These are phyloP conservation scores for Scheffersomyces lignicola DNA, from an alignment of 1,139 yeast genomes.

Conservation along the genomic window DNA sequence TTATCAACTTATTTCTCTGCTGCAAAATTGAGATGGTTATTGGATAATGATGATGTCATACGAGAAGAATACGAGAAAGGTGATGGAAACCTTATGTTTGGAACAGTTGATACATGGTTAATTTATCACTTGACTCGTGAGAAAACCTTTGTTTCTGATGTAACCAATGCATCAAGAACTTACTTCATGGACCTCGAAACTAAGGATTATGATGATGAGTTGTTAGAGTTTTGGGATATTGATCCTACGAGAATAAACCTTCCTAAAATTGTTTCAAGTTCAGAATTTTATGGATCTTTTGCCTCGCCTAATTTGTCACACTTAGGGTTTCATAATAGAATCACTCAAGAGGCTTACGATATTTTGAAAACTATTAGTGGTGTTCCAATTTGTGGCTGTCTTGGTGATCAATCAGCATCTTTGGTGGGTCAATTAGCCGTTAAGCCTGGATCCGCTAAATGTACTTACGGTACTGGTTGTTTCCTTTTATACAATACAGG, in stretches of 20 bases:
- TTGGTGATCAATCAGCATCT: constrained; percentile 95
- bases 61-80: constrained; percentile 72
- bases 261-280: constrained; percentile 80
- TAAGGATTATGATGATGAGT: constrained; percentile 70
- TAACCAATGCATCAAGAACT: constrained; percentile 90
- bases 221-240: constrained; percentile 76
- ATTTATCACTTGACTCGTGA: constrained; percentile 82
- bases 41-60: constrained; percentile 76
- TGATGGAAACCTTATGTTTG: constrained; percentile 77
- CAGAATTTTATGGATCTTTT: constrained; percentile 78
- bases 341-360: constrained; percentile 53
- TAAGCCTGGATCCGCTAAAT: constrained; percentile 81
- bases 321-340: constrained; percentile 51
- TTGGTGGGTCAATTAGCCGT: constrained; percentile 91
- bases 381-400: constrained; percentile 82
- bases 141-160: constrained; percentile 74
- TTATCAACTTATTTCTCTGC: constrained; percentile 90
- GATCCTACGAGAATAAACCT: constrained; percentile 68
- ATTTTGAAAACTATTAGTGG: constrained; percentile 52
- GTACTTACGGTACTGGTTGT: constrained; percentile 98
- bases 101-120: constrained; percentile 95
- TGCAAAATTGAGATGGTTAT: constrained; percentile 85
- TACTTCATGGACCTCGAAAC: constrained; percentile 85
- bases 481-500: constrained; percentile 91
- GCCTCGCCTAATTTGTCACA: constrained; percentile 54